Base-by-base conservation (phyloP, 1,284 basidiomycete genomes). In the Leucoagaricus sp. region DNA sequence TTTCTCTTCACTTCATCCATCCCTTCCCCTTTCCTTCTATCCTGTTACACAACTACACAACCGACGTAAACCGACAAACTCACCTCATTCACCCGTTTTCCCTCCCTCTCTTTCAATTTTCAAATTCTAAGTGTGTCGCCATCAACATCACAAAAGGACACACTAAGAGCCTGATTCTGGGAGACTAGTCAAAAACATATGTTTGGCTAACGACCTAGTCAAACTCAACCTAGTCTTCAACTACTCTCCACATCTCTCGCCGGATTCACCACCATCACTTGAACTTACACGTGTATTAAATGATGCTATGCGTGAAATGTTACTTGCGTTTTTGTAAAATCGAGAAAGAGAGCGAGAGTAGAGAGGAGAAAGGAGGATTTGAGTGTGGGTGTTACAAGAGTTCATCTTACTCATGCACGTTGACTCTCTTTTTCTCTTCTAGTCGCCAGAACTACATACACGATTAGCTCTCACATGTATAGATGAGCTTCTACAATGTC, bases 201-300 rank as follows among this genome's bases (percentile, higher is more conserved):
- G n/a, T n/a, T n/a, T n/a, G 81, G 85, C 86, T 87, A 77, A 86
- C 76, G 15, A 21, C 4, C 5, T 41, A 94, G 91, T 94, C 83
- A 81, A 82, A 73, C 81, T 78, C 67, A 93, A 93, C 83, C 75
- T 94, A 91, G 91, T 93, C 79, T 83, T 82, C 78, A 94, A 94
- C 70, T 94, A 94, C 70, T 91, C 91, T 48, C 92, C 91, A 19
- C 87, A 93, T 72, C 79, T 94, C 62, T 73, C 84, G 44, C 89
- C 91, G 15, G 81, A 86, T 25, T 87, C 91, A 4, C 81, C 85
- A 13, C 78, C 86, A 2, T 85, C 90, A 1, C 78, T 83, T 15
- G 87, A 89, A 65, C 76, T 94, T 49, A 77, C 81, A 47, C 79
- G 78, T 53, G 79, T 84, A 55, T 72, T 93, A 28, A 73, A 74